Evolutionary conservation across 139 green algal species (phyloP), one percentile per base, ranked within the genome.

Genomic region (Yamagishiella unicocca): DNA sequence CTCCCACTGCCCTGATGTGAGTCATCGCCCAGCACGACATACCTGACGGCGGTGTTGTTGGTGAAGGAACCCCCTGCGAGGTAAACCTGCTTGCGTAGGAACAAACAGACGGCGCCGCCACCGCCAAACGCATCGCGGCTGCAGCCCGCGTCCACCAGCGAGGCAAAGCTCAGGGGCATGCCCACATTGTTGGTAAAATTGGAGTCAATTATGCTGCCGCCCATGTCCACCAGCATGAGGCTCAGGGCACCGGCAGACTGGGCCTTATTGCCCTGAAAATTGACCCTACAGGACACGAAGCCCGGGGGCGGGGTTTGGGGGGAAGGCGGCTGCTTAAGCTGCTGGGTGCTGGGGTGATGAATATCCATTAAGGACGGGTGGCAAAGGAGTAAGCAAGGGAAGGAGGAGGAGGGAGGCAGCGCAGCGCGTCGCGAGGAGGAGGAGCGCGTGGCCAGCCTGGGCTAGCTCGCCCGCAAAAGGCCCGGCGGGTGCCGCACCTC

Each of bases 171-270:
- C 42, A 9, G 42, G 24, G 71, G 71, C 42, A 10, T 14, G 40
- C 40, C 71, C 40, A 37, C 27, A 40, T 78, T 78, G 71, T 37
- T 5, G 29, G 29, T 7, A 29, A 42, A 42, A 29, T 10, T n/a
- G 43, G 10, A 43, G 29, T 7, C 29, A 4, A 12, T 7, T 9
- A 80, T 0, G 72, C 1, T 17, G 72, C 72, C 72, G 43, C 72
- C 72, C 43, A 9, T 42, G 42, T 80, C 72, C 72, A 40, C 72
- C 42, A 72, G n/a, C 66, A 73, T 45, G 31, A 76, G 37, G n/a
- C 29, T 24, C 1, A 76, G 35, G 37, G 21, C 68, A 1, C 68
- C 68, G 17, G 68, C 68, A 9, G 68, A 76, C 6, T 50, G 12
- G 10, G 68, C 68, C 68, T 53, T 12, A 37, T 76, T 76, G 68